phyloP scores from a whole-genome alignment of 2,329 filamentous ascomycete species.

The Davidsoniella virescens region DNA sequence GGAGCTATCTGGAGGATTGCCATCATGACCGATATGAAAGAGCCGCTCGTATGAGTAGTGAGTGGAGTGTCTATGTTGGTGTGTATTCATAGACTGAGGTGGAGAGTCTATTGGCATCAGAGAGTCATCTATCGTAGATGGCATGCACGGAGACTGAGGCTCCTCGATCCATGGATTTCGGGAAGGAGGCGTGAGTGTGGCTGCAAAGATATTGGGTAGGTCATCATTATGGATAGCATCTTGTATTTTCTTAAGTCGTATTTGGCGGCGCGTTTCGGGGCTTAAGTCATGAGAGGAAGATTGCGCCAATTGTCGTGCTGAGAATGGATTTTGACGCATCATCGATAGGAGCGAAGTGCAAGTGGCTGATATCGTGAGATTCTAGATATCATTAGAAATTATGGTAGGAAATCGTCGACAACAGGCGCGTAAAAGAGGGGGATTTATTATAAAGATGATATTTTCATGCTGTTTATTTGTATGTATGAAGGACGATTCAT shows the following conservation, averaged over 20 bases:
- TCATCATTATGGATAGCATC: slow-evolving; percentile 6
- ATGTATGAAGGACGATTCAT: no score
- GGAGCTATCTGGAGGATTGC: neutral
- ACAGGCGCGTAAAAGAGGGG: no score
- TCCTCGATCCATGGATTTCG: neutral
- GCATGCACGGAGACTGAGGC: neutral
- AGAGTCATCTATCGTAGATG: neutral
- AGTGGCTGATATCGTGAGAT: neutral
- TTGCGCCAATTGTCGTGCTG: neutral
- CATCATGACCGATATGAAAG: neutral
- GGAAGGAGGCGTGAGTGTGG: slow-evolving; percentile 9
- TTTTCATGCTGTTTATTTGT: no score
- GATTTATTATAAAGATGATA: no score
- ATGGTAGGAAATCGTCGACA: no score
- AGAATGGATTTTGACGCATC: no score
- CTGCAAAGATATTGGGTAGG: slow-evolving; percentile 4
- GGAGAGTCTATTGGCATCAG: no score
- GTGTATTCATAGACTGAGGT: no score
- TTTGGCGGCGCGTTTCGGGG: neutral
- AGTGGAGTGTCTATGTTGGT: no score
- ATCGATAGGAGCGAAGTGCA: neutral
- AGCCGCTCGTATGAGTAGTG: no score
- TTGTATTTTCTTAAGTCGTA: slow-evolving; percentile 1
- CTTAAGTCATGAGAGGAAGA: neutral
- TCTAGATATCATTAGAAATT: neutral